Evolutionary conservation across 495 filamentous ascomycete species (phyloP).

Genomic region (Thozetella sp.): DNA sequence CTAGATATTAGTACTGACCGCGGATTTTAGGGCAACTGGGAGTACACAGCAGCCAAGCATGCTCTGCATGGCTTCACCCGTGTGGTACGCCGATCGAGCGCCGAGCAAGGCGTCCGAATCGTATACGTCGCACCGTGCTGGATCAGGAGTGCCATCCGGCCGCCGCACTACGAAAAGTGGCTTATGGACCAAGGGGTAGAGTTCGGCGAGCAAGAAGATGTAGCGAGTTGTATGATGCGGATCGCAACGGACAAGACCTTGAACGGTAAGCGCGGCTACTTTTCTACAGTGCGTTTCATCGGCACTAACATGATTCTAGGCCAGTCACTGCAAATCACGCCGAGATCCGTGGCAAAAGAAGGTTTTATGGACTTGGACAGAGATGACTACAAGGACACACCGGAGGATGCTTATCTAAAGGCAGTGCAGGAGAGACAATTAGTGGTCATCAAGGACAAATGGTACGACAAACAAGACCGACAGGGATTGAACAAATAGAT

Average conservation of each 20-base stretch:
- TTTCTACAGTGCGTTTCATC: background rate
- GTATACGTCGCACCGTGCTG: slow-evolving; percentile 35
- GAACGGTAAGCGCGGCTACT: slow-evolving; percentile 17
- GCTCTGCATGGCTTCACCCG: slow-evolving; percentile 36
- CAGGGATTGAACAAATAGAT: slow-evolving; percentile 9
- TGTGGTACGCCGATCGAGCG: slow-evolving; percentile 14
- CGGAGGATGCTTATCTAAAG: slow-evolving; percentile 13
- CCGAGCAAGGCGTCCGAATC: slow-evolving; percentile 35
- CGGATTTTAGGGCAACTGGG: slow-evolving; percentile 24
- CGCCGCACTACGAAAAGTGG: slow-evolving; percentile 16
- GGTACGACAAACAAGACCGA: slow-evolving; percentile 15
- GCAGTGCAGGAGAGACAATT: slow-evolving; percentile 8
- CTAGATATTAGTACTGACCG: background rate
- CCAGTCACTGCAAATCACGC: slow-evolving; percentile 13
- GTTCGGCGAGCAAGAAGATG: slow-evolving; percentile 27
- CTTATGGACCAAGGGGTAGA: slow-evolving; percentile 26
- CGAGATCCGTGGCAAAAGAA: slow-evolving; percentile 8
- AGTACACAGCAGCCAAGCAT: slow-evolving; percentile 34
- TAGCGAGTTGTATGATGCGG: slow-evolving; percentile 28
- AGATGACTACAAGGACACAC: slow-evolving; percentile 14
- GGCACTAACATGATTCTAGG: background rate
- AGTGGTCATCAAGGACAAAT: slow-evolving; percentile 13
- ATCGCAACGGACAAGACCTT: slow-evolving; percentile 30
- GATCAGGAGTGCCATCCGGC: slow-evolving; percentile 22
- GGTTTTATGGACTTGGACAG: slow-evolving; percentile 15